phyloP scores from a whole-genome alignment of 106 monocot genomes.

The Amphibolis antarctica region DNA sequence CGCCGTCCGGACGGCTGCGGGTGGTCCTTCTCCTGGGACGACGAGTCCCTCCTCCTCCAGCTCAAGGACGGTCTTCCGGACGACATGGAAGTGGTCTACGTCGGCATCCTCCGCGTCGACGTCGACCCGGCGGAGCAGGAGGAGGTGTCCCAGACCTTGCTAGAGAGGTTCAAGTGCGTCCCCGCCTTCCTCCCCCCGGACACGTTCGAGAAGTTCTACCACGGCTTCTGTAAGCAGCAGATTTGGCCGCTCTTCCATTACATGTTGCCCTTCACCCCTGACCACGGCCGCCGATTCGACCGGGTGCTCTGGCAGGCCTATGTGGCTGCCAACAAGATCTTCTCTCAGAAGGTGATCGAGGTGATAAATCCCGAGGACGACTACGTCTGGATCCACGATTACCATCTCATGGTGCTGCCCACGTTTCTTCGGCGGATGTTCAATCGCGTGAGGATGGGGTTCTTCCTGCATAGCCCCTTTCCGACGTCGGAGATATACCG shows the following conservation, averaged over 20 bases:
- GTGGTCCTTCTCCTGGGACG: constrained; percentile 81
- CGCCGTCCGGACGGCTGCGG: constrained; percentile 50
- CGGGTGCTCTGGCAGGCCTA: constrained; percentile 50
- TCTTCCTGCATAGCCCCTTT: constrained; percentile 60
- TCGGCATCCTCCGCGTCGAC: constrained; percentile 37
- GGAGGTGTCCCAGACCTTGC: constrained; percentile 36
- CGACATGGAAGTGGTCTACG: constrained; percentile 79
- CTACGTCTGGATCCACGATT: constrained; percentile 67
- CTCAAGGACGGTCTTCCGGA: constrained; percentile 83
- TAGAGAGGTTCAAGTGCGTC: constrained; percentile 54
- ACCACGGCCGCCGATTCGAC: constrained; percentile 37
- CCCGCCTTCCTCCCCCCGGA: constrained; percentile 46
- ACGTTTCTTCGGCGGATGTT: constrained; percentile 51
- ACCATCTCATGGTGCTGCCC: constrained; percentile 64
- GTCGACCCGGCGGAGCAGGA: constrained; percentile 42
- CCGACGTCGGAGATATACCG: constrained; percentile 52
- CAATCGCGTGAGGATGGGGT: constrained; percentile 48
- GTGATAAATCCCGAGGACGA: constrained; percentile 66
- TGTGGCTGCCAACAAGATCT: constrained; percentile 48
- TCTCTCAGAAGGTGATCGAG: constrained; percentile 54
- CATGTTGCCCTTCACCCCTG: constrained; percentile 38
- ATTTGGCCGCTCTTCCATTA: constrained; percentile 73
- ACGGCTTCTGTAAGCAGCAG: constrained; percentile 61
- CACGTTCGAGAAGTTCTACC: constrained; percentile 40
- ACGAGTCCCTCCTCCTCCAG: constrained; percentile 80